Evolutionary conservation across 768 basidiomycete genomes (phyloP).

Genomic region (Podaxis sp.): DNA sequence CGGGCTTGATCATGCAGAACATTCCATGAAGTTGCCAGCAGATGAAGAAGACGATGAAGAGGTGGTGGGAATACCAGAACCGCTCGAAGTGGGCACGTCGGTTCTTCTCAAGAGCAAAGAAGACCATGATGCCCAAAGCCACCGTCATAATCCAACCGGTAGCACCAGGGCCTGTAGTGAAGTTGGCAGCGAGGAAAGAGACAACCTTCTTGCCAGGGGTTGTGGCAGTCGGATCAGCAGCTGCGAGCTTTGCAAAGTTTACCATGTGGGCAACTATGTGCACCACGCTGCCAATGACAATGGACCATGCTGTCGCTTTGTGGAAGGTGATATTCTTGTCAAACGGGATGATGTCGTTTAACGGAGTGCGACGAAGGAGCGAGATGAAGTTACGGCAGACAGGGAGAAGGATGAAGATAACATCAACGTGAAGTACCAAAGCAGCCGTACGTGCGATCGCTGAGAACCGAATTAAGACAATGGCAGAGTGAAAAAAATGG

Average conservation of each 20-base stretch:
- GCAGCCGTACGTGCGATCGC: conserved; percentile 89
- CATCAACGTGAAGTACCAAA: conserved; percentile 87
- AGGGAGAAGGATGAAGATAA: conserved; percentile 91
- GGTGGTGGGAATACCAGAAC: conserved; percentile 88
- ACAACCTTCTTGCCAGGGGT: conserved; percentile 54
- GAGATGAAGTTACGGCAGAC: conserved; percentile 96
- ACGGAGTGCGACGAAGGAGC: conserved; percentile 77
- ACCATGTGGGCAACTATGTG: conserved; percentile 86
- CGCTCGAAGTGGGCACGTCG: conserved; percentile 78
- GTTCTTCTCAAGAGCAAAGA: conserved; percentile 80
- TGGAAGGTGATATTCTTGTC: conserved; percentile 93
- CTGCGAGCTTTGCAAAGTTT: conserved; percentile 73
- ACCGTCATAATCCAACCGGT: conserved; percentile 91
- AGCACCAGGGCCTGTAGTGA: conserved; percentile 75
- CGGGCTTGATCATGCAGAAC: conserved; percentile 96
- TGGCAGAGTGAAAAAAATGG: conserved; percentile 20
- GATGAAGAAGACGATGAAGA: conserved; percentile 92
- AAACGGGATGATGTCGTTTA: conserved; percentile 88
- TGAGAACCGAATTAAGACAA: conserved; percentile 40
- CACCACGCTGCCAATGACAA: conserved; percentile 72
- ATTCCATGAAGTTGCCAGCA: conserved; percentile 94
- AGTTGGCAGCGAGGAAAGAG: conserved; percentile 79
- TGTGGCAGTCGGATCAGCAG: conserved; percentile 51
- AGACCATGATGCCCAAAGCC: conserved; percentile 76
- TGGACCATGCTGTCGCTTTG: conserved; percentile 90